phyloP scores from a whole-genome alignment of 2,329 filamentous ascomycete species.

The Fusarium xyrophilum region DNA sequence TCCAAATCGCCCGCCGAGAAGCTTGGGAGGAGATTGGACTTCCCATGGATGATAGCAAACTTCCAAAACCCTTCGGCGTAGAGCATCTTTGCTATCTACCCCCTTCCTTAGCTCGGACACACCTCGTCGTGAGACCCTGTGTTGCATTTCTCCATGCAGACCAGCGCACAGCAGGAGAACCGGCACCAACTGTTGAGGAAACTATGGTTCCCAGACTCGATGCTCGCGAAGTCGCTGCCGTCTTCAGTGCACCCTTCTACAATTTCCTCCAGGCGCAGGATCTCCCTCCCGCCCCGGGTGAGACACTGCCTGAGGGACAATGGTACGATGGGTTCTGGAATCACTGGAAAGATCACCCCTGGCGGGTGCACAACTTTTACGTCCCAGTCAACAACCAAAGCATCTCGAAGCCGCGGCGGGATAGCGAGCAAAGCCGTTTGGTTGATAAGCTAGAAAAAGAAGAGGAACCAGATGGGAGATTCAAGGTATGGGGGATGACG shows the following conservation, averaged over 20 bases:
- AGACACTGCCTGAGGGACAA: conserved; percentile 57
- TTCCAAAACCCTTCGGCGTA: conserved; percentile 80
- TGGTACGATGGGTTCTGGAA: conserved; percentile 92
- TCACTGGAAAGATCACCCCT: conserved; percentile 77
- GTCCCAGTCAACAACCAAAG: conserved; percentile 78
- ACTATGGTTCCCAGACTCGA: conserved; percentile 81
- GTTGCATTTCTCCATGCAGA: conserved; percentile 78
- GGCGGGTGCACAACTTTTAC: conserved; percentile 90
- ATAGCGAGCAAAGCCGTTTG: conserved; percentile 53
- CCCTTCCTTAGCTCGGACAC: conserved; percentile 74
- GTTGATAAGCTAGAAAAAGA: conserved; percentile 56
- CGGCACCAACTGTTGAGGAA: conserved; percentile 64
- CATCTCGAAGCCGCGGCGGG: conserved; percentile 65
- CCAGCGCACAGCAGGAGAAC: conserved; percentile 47
- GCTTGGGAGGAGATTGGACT: conserved; percentile 94
- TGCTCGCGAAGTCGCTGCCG: conserved; percentile 88
- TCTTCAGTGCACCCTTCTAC: conserved; percentile 88
- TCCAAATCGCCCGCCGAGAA: conserved; percentile 86
- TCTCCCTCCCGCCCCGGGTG: conserved; percentile 53
- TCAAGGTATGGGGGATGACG: conserved; percentile 95
- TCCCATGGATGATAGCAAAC: conserved; percentile 70
- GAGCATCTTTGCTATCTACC: conserved; percentile 89
- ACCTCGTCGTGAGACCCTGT: conserved; percentile 76
- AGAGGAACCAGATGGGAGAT: conserved; percentile 61
- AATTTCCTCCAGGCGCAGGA: conserved; percentile 75